Percentiles rank a stretch among this genome's conserved stretches.
These are phyloP conservation scores for Drechmeria coniospora DNA, from an alignment of 2,329 filamentous ascomycete genomes.

Conservation along the genomic window DNA sequence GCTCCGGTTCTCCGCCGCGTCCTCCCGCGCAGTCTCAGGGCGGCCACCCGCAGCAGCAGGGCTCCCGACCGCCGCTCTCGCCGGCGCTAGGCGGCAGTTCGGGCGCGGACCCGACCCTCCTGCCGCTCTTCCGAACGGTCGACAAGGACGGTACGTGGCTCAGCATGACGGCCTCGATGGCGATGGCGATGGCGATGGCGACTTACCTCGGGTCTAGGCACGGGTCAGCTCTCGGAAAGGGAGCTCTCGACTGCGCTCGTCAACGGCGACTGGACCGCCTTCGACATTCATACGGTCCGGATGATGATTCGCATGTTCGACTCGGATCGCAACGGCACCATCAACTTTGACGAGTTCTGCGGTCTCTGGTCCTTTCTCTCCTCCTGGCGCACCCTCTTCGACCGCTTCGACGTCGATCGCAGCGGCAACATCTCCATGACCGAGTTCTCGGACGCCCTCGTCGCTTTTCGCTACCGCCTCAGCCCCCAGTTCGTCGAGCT, in stretches of 20 bases:
- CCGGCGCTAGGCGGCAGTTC: constrained; percentile 35
- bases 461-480: constrained; percentile 87
- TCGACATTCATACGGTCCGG: constrained; percentile 83
- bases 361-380: constrained; percentile 92
- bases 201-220: constrained; percentile 32
- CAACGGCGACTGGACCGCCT: constrained; percentile 90
- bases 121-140: constrained; percentile 77
- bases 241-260: constrained; percentile 84
- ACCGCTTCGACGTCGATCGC: constrained; percentile 81
- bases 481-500: constrained; percentile 70
- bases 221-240: constrained; percentile 67
- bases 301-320: constrained; percentile 99
- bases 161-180: too few relatives aligned
- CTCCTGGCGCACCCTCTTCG: constrained; percentile 86
- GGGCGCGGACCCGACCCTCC: constrained; percentile 54
- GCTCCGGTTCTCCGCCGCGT: too few relatives aligned
- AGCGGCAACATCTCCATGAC: constrained; percentile 72
- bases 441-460: constrained; percentile 81
- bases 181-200: not conserved
- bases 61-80: constrained; percentile 50
- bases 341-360: constrained; percentile 92
- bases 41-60: constrained; percentile 29
- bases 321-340: constrained; percentile 71
- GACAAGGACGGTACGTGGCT: constrained; percentile 62
- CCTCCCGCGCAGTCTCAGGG: too few relatives aligned